Percentiles rank a stretch among this genome's conserved stretches.
These are phyloP conservation scores for Ganoderma leucocontextum DNA, from an alignment of 1,284 basidiomycete species.

Conservation along the genomic window DNA sequence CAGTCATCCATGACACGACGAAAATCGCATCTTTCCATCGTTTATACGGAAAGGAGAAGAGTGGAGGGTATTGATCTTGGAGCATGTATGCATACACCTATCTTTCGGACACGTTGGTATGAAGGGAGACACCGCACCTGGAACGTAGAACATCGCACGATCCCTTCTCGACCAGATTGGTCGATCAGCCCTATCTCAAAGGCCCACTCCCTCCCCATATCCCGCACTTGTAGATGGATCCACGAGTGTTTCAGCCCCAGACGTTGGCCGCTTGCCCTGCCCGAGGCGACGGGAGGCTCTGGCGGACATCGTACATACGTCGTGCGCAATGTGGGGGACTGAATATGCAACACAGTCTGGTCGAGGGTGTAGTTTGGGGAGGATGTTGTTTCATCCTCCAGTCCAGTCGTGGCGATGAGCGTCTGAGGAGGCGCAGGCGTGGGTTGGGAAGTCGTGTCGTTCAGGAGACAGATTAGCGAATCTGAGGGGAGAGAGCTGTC, in stretches of 20 bases:
- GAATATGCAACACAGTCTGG: constrained; percentile 84
- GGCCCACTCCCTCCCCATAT: constrained; percentile 73
- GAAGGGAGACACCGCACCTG: constrained; percentile 60
- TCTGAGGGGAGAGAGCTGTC: constrained; percentile 65
- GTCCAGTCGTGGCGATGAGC: constrained; percentile 50
- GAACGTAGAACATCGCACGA: constrained; percentile 80
- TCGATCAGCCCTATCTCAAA: constrained; percentile 84
- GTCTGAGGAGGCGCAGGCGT: constrained; percentile 52
- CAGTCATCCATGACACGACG: background rate
- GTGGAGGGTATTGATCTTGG: background rate
- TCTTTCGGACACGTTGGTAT: background rate
- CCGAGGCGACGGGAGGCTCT: background rate
- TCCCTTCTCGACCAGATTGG: constrained; percentile 62
- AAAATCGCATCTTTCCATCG: background rate
- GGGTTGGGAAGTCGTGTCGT: constrained; percentile 67
- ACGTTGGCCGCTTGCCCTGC: constrained; percentile 21
- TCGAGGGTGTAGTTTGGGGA: constrained; percentile 51
- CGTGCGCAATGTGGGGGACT: constrained; percentile 74
- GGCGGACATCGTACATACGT: constrained; percentile 77
- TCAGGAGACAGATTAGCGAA: constrained; percentile 71
- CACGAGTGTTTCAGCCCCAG: constrained; percentile 79
- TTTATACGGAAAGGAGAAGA: too few relatives aligned
- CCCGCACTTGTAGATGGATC: constrained; percentile 79
- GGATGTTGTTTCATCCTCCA: constrained; percentile 14
- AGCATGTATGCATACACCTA: background rate